Evolutionary conservation across 495 filamentous ascomycete species (phyloP).

Genomic region (Cetradonia linearis): DNA sequence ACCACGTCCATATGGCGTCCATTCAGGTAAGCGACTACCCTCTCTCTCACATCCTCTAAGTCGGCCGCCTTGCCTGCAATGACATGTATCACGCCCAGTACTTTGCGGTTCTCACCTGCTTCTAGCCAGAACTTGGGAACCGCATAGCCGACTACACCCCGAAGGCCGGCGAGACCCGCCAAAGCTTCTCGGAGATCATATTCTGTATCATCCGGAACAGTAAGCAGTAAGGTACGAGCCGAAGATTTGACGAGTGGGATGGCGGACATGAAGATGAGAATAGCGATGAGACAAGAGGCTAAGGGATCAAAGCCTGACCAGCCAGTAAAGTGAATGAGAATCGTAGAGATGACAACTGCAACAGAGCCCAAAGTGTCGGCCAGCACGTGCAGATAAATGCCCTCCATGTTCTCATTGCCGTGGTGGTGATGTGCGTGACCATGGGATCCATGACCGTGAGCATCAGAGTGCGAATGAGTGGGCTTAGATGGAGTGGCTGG

Average conservation of each 20-base stretch:
- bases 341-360: conserved; percentile 86
- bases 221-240: conserved; percentile 69
- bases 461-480: conserved; percentile 20
- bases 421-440: conserved; percentile 45
- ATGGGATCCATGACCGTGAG: conserved; percentile 21
- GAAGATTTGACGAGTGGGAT: conserved; percentile 79
- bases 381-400: conserved; percentile 94
- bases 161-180: conserved; percentile 67
- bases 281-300: conserved; percentile 86
- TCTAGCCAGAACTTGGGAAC: conserved; percentile 93
- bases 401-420: conserved; percentile 96
- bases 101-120: conserved; percentile 50
- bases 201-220: conserved; percentile 75
- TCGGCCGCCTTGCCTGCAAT: conserved; percentile 58
- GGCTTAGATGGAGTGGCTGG: conserved; percentile 25
- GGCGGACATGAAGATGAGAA: conserved; percentile 81
- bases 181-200: conserved; percentile 81
- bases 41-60: conserved; percentile 64
- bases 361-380: conserved; percentile 92
- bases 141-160: conserved; percentile 76
- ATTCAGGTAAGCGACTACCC: conserved; percentile 47
- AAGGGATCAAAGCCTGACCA: conserved; percentile 96
- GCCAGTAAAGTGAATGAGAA: conserved; percentile 71
- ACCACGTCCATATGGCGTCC: conserved; percentile 60
- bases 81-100: conserved; percentile 77